Base-by-base conservation (phyloP, 306 rosid genomes). In the Pyrus betulifolia region DNA sequence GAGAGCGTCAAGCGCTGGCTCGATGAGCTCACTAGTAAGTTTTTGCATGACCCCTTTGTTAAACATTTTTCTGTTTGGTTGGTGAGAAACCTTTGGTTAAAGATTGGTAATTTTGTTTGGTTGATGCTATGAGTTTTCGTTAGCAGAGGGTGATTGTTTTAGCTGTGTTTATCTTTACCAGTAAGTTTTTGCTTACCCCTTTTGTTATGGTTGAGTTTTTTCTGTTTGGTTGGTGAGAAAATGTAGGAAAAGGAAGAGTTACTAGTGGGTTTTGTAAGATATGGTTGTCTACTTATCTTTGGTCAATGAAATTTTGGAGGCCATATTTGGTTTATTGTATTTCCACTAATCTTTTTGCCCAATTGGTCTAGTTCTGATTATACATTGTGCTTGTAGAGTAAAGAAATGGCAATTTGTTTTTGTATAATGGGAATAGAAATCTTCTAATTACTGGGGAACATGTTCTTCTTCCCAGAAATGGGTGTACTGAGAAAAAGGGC, bases 1-100 rank as follows among this genome's bases (percentile, higher is more conserved):
- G 89, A 93, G 2, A 81, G 89, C 42, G 87, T 82, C 79, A 89
- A 88, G 74, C 87, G 97, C 23, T 93, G 98, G 98, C 93, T 93
- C 58, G 84, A 93, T 33, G 98, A 93, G 69, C 98, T 93, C 59
- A 76, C 78, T 11, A 82, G 98, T 91, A 28, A 70, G 95, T 57
- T 66, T 69, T 38, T 59, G 15, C 38, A 18, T 82, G 15, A 21
- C 40, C n/a, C 1, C 76, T 72, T 31, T 38, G 45, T 64, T 51
- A 4, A 8, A 51, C 21, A 4, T 35, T 30, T 63, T 73, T 46
- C 17, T 42, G 5, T 59, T 68, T 82, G 55, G 22, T 35, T 62
- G 70, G 44, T 4, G 33, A 23, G 59, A 7, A 38, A 35, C 40
- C 1, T 79, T 72, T 25, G 28, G 55, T 64, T 51, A 7, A 8